These are phyloP conservation scores for Neurospora sp. DNA, from an alignment of 495 filamentous ascomycete genomes.

Conservation along the genomic window DNA sequence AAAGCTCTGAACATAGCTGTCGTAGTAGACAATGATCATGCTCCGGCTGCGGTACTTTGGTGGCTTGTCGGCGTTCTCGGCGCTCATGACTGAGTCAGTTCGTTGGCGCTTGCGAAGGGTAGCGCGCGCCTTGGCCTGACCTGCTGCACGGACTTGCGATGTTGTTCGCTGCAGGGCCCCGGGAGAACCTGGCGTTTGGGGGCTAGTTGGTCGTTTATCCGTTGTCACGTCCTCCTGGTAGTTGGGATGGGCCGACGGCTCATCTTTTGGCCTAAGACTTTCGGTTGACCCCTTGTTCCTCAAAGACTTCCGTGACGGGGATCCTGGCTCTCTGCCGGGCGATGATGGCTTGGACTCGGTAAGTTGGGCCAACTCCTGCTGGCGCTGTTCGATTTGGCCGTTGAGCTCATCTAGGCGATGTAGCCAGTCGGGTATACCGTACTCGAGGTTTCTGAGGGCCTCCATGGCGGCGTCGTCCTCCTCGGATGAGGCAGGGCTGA, in stretches of 20 bases:
- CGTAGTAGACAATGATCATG: constrained; percentile 84
- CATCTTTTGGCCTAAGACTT: constrained; percentile 46
- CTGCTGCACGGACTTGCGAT: constrained; percentile 34
- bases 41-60: constrained; percentile 58
- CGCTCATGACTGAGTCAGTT: constrained; percentile 48
- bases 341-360: constrained; percentile 23
- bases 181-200: constrained; percentile 19
- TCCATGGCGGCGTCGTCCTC: constrained; percentile 43
- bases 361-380: constrained; percentile 51
- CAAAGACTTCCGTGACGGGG: constrained; percentile 30
- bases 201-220: constrained; percentile 6
- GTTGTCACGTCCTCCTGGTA: constrained; percentile 9
- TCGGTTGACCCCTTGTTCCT: constrained; percentile 54
- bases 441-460: constrained; percentile 51
- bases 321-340: constrained; percentile 10
- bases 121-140: constrained; percentile 31
- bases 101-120: constrained; percentile 45
- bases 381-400: constrained; percentile 56
- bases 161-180: constrained; percentile 40
- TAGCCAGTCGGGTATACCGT: constrained; percentile 59
- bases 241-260: constrained; percentile 26
- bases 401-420: constrained; percentile 57
- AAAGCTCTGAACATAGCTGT: constrained; percentile 69
- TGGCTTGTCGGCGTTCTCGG: constrained; percentile 24
- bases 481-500: constrained; percentile 2